Conservation (phyloP, 257 asterid species). For the Penstemon davidsonii region DNA sequence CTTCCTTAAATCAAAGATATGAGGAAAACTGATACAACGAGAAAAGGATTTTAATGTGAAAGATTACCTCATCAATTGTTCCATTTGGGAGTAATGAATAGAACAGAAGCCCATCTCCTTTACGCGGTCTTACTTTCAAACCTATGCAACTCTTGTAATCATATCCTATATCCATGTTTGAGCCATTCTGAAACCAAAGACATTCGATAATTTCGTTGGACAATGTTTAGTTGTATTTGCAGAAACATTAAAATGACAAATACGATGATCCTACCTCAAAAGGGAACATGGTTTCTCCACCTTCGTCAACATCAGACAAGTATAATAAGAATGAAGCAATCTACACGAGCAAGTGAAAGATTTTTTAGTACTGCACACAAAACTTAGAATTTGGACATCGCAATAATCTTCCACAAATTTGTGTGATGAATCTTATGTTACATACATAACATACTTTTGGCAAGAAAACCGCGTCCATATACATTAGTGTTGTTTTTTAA, state of each 20-base stretch:
- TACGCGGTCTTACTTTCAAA: slow-evolving; percentile 74
- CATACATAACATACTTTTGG: no score
- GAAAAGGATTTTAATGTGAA: no score
- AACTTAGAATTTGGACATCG: no score
- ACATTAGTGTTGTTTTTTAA: neutral
- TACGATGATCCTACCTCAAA: slow-evolving; percentile 55
- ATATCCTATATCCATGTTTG: slow-evolving; percentile 54
- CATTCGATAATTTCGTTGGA: neutral
- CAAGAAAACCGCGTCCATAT: neutral
- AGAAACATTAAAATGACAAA: neutral
- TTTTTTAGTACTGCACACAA: neutral
- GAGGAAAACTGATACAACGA: no score
- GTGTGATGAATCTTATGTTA: no score
- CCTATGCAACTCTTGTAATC: slow-evolving; percentile 69
- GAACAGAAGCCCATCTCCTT: slow-evolving; percentile 90
- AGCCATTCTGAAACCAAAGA: slow-evolving; percentile 52
- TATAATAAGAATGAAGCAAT: slow-evolving; percentile 81
- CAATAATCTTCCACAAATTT: no score
- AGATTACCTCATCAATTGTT: slow-evolving; percentile 62
- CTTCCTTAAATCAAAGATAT: no score
- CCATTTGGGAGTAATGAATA: slow-evolving; percentile 74
- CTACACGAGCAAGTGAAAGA: slow-evolving; percentile 34
- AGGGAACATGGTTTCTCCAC: slow-evolving; percentile 97
- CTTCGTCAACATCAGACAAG: slow-evolving; percentile 87
- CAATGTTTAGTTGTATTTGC: neutral